Base-by-base conservation (phyloP, 176 grass and related monocot genomes). In the Oryza coarctata region DNA sequence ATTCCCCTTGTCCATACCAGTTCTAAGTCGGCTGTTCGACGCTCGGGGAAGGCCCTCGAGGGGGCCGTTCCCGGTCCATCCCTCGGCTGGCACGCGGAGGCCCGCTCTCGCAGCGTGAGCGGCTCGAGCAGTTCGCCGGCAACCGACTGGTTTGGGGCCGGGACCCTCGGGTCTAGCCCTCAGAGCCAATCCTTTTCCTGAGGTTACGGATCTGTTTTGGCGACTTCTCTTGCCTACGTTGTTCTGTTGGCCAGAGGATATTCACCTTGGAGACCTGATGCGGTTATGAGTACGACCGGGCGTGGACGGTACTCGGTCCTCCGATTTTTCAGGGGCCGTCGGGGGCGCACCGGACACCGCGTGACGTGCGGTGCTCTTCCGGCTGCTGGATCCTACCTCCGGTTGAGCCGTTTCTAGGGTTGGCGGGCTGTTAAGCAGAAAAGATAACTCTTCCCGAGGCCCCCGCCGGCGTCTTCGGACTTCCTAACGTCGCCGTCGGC, bases 211-310 rank as follows among this genome's bases (percentile, higher is more conserved):
- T 89, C 90, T 80, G 39, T 90, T 89, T 93, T 93, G 91, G 85
- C 87, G 61, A 93, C 87, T 93, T 93, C 91, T 81, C 87, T 90
- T 90, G 85, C 91, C 91, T 94, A 90, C 85, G 90, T 94, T 90
- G 52, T 94, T 94, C 88, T 85, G 90, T 94, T 69, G 82, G 86
- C 85, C 75, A 91, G 85, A 90, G 88, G 84, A 26, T 86, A 58
- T 90, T 90, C 88, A 90, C 88, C 84, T 90, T 86, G 83, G 88
- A 86, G 88, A 86, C 83, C 57, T 78, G 73, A 85, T 85, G 74
- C 63, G 64, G 88, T 90, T 83, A 90, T 83, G 84, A 83, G 78
- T 86, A 83, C 62, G 88, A 90, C 75, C 52, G 82, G 77, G 87
- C 82, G 87, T 82, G 82, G 82, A 74, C 87, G 77, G 77, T 83